phyloP scores from a whole-genome alignment of 768 basidiomycete genomes.

The Agaricus subrufescens region DNA sequence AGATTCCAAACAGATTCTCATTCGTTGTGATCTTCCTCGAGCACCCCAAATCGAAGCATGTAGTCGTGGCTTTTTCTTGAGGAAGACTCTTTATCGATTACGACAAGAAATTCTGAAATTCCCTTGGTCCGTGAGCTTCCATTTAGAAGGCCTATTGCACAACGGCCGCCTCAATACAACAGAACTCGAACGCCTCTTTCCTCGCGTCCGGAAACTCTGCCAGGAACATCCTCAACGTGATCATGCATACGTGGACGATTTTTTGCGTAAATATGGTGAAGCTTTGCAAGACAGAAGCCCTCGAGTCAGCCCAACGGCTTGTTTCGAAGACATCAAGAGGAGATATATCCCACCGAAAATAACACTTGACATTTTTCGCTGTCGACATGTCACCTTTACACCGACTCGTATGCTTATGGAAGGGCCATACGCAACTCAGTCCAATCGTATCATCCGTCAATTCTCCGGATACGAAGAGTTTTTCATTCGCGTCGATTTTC shows the following conservation, averaged over 20 bases:
- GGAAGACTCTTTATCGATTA: slow-evolving; percentile 41
- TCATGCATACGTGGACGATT: slow-evolving; percentile 31
- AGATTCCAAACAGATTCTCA: slow-evolving; percentile 24
- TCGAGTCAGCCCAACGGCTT: slow-evolving; percentile 34
- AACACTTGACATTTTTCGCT: slow-evolving; percentile 44
- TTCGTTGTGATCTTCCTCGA: slow-evolving; percentile 20
- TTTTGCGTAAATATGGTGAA: slow-evolving; percentile 54
- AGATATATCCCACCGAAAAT: slow-evolving; percentile 21
- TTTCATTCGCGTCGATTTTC: slow-evolving; percentile 81
- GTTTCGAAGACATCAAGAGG: slow-evolving; percentile 34
- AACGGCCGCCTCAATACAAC: slow-evolving; percentile 58
- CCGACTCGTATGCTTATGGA: slow-evolving; percentile 72
- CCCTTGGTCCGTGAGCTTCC: slow-evolving; percentile 70
- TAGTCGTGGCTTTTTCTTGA: slow-evolving; percentile 45
- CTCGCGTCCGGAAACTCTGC: slow-evolving; percentile 38
- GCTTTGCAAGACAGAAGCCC: slow-evolving; percentile 37
- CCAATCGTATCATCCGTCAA: slow-evolving; percentile 74
- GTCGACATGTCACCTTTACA: slow-evolving; percentile 71
- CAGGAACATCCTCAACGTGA: slow-evolving; percentile 19
- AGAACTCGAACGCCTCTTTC: slow-evolving; percentile 46
- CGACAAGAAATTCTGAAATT: slow-evolving; percentile 38
- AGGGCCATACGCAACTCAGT: slow-evolving; percentile 71
- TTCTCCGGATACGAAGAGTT: slow-evolving; percentile 56
- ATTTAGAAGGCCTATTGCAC: slow-evolving; percentile 65
- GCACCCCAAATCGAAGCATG: slow-evolving; percentile 44